Percentiles rank a stretch among this genome's conserved stretches.
These are phyloP conservation scores for Rhizopogon sp. DNA, from an alignment of 768 basidiomycete genomes.

Conservation along the genomic window DNA sequence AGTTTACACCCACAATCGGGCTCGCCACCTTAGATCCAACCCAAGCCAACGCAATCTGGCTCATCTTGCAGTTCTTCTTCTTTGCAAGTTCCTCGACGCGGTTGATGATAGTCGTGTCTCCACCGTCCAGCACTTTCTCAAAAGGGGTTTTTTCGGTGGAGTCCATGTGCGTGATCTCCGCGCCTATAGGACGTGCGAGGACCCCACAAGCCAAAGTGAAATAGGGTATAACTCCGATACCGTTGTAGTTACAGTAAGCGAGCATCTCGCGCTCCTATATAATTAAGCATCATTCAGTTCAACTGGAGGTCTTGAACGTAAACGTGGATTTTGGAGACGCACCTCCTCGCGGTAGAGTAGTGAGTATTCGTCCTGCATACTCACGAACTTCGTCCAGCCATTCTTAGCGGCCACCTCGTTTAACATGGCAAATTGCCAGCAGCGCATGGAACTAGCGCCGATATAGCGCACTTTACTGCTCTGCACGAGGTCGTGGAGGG, in stretches of 20 bases:
- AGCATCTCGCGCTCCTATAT: constrained; percentile 39
- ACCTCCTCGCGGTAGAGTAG: constrained; percentile 53
- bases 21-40: constrained; percentile 33
- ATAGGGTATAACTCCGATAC: constrained; percentile 52
- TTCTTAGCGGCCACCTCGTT: constrained; percentile 39
- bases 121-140: constrained; percentile 20
- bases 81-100: constrained; percentile 38
- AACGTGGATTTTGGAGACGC: background rate
- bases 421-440: constrained; percentile 41
- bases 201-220: constrained; percentile 36
- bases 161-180: constrained; percentile 17
- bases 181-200: constrained; percentile 32
- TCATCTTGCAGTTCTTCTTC: constrained; percentile 36
- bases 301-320: no score
- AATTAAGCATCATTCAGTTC: background rate
- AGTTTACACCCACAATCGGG: constrained; percentile 40
- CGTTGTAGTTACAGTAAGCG: constrained; percentile 40
- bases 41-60: constrained; percentile 43
- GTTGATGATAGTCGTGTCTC: constrained; percentile 30
- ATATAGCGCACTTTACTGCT: constrained; percentile 47
- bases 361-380: constrained; percentile 52
- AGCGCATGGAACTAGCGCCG: constrained; percentile 42
- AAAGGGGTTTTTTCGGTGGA: constrained; percentile 14
- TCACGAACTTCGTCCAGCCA: constrained; percentile 51
- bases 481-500: constrained; percentile 44